These are phyloP conservation scores for Leishmania tropica DNA, from an alignment of 208 protist species.

Conservation along the genomic window DNA sequence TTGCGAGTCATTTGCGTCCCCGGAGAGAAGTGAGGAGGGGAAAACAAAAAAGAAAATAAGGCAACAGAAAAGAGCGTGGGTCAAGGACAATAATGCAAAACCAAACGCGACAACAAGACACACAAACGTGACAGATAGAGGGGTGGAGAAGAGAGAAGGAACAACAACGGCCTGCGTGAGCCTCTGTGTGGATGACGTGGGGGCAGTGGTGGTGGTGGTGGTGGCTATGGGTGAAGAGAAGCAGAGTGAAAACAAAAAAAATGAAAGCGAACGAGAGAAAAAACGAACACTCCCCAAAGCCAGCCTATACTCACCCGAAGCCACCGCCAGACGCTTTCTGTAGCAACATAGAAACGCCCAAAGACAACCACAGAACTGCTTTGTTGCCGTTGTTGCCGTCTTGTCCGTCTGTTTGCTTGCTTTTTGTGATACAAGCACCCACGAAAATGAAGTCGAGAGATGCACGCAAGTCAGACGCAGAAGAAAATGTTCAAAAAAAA, in stretches of 20 bases:
- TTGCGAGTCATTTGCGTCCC: neutral
- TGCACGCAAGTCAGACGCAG: neutral
- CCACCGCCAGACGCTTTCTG: neutral
- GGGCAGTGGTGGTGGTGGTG: neutral
- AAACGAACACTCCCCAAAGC: neutral
- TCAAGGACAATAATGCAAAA: neutral
- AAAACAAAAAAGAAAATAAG: conserved; percentile 11
- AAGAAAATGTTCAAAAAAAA: neutral
- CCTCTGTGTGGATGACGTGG: neutral
- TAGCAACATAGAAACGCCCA: neutral
- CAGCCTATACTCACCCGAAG: neutral
- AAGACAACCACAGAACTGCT: neutral
- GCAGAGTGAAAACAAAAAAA: conserved; percentile 13
- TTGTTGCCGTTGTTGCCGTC: neutral
- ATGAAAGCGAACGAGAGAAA: conserved; percentile 1
- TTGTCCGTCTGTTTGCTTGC: neutral
- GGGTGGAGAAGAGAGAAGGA: neutral
- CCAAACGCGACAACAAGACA: conserved; percentile 3
- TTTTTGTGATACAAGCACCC: neutral
- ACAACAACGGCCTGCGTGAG: conserved; percentile 5
- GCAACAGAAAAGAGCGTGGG: neutral
- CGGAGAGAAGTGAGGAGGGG: conserved; percentile 8
- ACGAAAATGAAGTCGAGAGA: neutral
- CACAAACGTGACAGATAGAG: conserved; percentile 20
- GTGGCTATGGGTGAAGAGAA: conserved; percentile 4